Evolutionary conservation across 495 filamentous ascomycete species (phyloP), one percentile per base, ranked within the genome.

Genomic region (Schizothecium vesticola): DNA sequence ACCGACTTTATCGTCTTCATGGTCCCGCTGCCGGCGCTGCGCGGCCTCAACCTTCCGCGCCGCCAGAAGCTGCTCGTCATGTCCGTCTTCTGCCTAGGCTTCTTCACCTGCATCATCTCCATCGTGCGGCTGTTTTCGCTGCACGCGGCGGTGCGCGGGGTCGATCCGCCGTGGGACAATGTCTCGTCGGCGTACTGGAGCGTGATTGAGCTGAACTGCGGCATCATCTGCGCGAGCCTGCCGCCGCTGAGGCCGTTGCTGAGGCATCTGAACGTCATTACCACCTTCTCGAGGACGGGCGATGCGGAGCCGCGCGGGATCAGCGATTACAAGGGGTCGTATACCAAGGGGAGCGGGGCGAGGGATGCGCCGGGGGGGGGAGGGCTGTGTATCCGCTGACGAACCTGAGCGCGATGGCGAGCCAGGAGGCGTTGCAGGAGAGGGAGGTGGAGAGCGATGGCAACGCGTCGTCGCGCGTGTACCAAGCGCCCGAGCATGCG

Each of bases 1-100:
- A 81, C 80, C n/a, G 79, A 82, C 58, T 67, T 81, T 22, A 57
- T 76, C 58, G 72, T 81, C 51, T 75, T 82, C 55, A 64, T 72
- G 21, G 65, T 80, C 33, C 80, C 80, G 36, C 71, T 81, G 63
- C 75, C 73, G 9, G 71, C 72, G n/a, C 71, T 82, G 26, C 70
- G 71, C 58, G 68, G 68, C 10, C 70, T 82, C 25, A 70, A 76
- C 25, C 56, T 81, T 33, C 75, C 69, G 13, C 64, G 36, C 11
- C 73, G 63, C 57, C 74, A 75, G 63, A 80, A 79, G 65, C 22
- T 79, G n/a, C 61, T 75, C 0, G 64, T 75, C 10, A 24, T 59
- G 2, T 31, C 51, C 22, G 59, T 75, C 36, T 75, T 75, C 51
- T 68, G 64, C 33, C 67, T 75, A 9, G 73, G 73, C 9, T 75